Conservation (phyloP, 78 protist genomes). For the Dictyostelium discoideum region dicty_2.7 NC_007089.4:4030501-4031000, state of each 20-base stretch:
- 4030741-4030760: neutral
- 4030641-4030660: neutral
- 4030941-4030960: neutral
- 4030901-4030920: neutral
- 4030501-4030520: neutral
- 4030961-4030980: neutral
- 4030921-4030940: slow-evolving; percentile 3
- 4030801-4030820: neutral
- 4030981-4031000: neutral
- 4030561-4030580: neutral
- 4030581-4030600: neutral
- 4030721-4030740: neutral
- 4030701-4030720: neutral
- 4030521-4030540: neutral
- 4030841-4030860: too few relatives aligned
- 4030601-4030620: neutral
- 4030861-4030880: neutral
- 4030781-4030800: neutral
- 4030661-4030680: neutral
- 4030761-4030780: neutral
- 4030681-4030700: neutral
- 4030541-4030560: neutral
- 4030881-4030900: neutral
- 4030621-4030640: neutral
- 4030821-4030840: neutral